Evolutionary conservation across 345 rosid species (phyloP).

Genomic region (Clarkia xantiana): DNA sequence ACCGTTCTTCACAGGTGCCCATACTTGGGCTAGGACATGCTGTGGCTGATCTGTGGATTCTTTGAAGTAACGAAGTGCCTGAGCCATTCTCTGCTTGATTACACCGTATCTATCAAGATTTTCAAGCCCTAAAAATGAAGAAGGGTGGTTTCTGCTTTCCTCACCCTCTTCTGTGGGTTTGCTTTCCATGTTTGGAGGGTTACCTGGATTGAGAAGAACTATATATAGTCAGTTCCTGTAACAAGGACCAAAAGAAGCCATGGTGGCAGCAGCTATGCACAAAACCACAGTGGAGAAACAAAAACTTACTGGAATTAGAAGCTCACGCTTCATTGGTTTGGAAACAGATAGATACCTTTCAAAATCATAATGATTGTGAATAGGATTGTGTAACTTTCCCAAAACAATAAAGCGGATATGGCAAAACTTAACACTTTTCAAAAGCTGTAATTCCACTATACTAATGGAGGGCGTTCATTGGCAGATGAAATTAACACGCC

Average conservation of each 20-base stretch:
- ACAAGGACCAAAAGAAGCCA: neutral
- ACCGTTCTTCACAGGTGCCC: constrained; percentile 69
- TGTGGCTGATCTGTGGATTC: constrained; percentile 80
- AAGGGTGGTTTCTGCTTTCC: constrained; percentile 23
- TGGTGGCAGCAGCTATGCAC: neutral
- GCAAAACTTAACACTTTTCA: constrained; percentile 1
- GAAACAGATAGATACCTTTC: no score
- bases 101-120: constrained; percentile 46
- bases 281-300: no score
- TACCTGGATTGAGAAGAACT: constrained; percentile 24
- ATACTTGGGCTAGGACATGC: constrained; percentile 76
- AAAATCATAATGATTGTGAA: no score
- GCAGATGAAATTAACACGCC: no score
- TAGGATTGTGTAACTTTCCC: no score
- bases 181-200: constrained; percentile 22
- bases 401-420: no score
- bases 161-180: constrained; percentile 24
- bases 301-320: neutral
- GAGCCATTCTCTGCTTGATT: constrained; percentile 80
- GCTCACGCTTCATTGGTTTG: no score
- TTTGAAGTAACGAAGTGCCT: constrained; percentile 63
- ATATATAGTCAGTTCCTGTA: neutral
- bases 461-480: no score
- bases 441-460: neutral
- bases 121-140: constrained; percentile 38